Conservation (phyloP, 2,329 filamentous ascomycete species). For the Daldinia eschscholtzii region DNA sequence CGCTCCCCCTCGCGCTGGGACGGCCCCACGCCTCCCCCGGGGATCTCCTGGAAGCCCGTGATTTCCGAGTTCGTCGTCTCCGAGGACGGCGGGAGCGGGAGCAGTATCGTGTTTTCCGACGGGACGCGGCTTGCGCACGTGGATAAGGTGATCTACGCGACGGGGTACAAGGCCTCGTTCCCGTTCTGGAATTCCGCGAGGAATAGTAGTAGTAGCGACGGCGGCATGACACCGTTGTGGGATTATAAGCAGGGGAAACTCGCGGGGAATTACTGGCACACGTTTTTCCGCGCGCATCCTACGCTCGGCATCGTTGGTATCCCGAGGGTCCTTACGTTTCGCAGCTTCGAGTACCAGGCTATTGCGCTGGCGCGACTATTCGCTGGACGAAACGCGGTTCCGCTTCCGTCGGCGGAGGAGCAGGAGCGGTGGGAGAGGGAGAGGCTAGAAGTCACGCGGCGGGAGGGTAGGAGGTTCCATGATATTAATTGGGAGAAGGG, state of each 20-base stretch:
- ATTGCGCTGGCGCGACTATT: constrained; percentile 65
- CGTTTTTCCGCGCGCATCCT: constrained; percentile 62
- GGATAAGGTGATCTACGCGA: constrained; percentile 59
- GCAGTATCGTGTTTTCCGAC: constrained; percentile 60
- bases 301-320: constrained; percentile 66
- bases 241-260: constrained; percentile 63
- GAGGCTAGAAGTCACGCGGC: constrained; percentile 50
- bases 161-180: constrained; percentile 59
- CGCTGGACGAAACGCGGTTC: constrained; percentile 55
- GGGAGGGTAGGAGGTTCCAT: constrained; percentile 61
- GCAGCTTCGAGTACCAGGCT: constrained; percentile 69
- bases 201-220: constrained; percentile 55
- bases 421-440: constrained; percentile 62
- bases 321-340: constrained; percentile 64
- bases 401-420: constrained; percentile 56
- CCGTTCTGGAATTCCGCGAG: constrained; percentile 62
- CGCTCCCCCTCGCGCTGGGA: constrained; percentile 65
- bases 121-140: constrained; percentile 54
- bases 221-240: constrained; percentile 54
- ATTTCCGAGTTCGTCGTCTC: constrained; percentile 58
- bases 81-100: constrained; percentile 35
- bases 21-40: constrained; percentile 59
- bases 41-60: constrained; percentile 67
- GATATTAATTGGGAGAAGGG: constrained; percentile 66
- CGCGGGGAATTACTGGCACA: constrained; percentile 63